Base-by-base conservation (phyloP, 176 grass and related monocot species). In the Oryza meridionalis region DNA sequence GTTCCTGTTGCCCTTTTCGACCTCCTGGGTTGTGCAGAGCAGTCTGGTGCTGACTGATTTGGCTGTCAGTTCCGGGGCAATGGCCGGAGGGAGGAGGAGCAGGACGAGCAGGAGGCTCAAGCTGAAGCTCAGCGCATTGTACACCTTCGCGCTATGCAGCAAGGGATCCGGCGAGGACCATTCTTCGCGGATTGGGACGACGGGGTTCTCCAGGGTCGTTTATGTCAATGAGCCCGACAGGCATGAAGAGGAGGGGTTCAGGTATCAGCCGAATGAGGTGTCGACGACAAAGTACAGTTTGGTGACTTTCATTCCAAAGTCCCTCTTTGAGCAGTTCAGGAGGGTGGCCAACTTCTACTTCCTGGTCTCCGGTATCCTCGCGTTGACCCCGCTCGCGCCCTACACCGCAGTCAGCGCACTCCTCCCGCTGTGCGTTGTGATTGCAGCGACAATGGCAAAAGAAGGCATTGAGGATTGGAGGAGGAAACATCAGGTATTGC, bases 331-430 rank as follows among this genome's bases (percentile, higher is more conserved):
- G 82, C 97, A 99, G 88, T 99, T 99, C 86, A 90, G 97, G 75
- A 95, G 97, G 84, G 97, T 99, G 75, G 97, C 97, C 9, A 99
- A 99, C 81, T 92, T 99, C 84, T 99, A 94, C 72, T 99, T 99
- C 82, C 74, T 99, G 11, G 65, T 99, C n/a, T 79, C 97, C 0
- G 97, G 93, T 45, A 86, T 87, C 81, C 90, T 99, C 4, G 82
- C 93, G 31, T 63, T 99, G 49, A 99, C 91, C 53, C 78, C 88
- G 0, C 77, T 99, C 1, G 93, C 91, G 3, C 97, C 97, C 6
- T 99, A 99, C 88, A 87, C 88, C 0, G 97, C 91, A 0, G 90
- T 92, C 6, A 99, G 97, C 6, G 91, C 90, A 0, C 93, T 99
- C 3, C 62, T 90, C 12, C 97, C 97, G 0, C 79, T 99, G 3